Evolutionary conservation across 208 protist species (phyloP).

Genomic region (Eutreptiella sp.): DNA sequence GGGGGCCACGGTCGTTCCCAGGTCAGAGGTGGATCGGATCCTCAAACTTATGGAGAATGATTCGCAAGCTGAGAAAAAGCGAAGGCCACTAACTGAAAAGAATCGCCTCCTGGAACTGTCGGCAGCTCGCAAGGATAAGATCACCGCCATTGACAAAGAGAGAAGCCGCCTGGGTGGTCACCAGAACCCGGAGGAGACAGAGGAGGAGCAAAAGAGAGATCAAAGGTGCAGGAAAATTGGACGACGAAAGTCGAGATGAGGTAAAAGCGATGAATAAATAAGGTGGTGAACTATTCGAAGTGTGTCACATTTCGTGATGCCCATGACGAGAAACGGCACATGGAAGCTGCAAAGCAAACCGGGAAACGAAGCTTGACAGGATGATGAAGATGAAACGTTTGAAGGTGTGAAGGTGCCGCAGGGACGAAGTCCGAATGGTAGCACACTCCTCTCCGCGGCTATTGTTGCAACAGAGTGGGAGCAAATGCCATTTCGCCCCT

Average conservation of each 20-base stretch:
- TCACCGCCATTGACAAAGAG: conserved; percentile 69
- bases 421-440: no score
- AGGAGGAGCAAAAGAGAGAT: conserved; percentile 65
- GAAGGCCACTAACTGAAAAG: no score
- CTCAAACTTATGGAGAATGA: no score
- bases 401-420: no score
- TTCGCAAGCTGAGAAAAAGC: no score
- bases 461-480: no score
- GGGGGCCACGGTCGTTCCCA: no score
- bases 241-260: conserved; percentile 81
- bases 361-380: conserved; percentile 62
- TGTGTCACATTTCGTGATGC: conserved; percentile 78
- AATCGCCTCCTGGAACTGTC: no score
- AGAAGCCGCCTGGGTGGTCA: conserved; percentile 35
- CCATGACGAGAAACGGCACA: conserved; percentile 67
- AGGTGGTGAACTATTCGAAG: conserved; percentile 75
- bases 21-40: no score
- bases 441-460: no score
- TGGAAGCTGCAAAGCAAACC: conserved; percentile 50
- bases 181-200: conserved; percentile 63
- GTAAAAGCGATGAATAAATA: conserved; percentile 86
- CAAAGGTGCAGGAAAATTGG: conserved; percentile 57
- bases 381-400: conserved; percentile 72
- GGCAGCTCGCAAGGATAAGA: conserved; percentile 53
- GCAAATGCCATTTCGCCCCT: no score